phyloP scores from a whole-genome alignment of 805 yeast species.

The Ogataea pilisensis region DNA sequence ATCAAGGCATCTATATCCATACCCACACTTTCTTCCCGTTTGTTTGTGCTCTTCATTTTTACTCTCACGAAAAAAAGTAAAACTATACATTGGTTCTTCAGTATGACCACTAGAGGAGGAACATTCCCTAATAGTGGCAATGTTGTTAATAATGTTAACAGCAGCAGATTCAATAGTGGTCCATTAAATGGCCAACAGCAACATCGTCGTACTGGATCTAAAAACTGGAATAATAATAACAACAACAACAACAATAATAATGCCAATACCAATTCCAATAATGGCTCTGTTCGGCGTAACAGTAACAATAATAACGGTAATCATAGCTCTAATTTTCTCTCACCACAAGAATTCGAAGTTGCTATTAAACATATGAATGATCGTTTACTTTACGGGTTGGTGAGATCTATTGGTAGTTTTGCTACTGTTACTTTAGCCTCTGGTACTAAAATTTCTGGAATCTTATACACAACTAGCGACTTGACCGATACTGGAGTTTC shows the following conservation, averaged over 20 bases:
- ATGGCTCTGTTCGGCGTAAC: slow-evolving; percentile 1
- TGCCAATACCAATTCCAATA: slow-evolving; percentile 3
- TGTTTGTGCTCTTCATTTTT: not conserved
- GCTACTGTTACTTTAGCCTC: slow-evolving; percentile 57
- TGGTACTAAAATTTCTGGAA: slow-evolving; percentile 58
- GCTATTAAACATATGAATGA: slow-evolving; percentile 43
- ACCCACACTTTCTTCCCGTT: not conserved
- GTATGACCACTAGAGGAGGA: slow-evolving; percentile 4
- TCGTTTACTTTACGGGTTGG: slow-evolving; percentile 49
- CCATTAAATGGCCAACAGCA: slow-evolving; percentile 1
- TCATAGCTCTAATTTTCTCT: slow-evolving; percentile 20
- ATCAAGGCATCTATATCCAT: not conserved
- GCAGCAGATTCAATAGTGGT: not conserved
- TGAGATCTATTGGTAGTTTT: slow-evolving; percentile 56
- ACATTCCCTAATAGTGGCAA: not conserved
- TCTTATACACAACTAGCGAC: slow-evolving; percentile 46
- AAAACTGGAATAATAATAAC: slow-evolving; percentile 13
- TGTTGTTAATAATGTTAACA: not conserved
- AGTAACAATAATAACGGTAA: slow-evolving; percentile 4
- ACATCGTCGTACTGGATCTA: slow-evolving; percentile 25
- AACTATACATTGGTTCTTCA: no score
- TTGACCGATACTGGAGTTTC: slow-evolving; percentile 43
- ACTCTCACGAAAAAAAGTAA: no score
- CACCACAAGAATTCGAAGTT: slow-evolving; percentile 26
- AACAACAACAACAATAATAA: slow-evolving; percentile 1